Conservation (phyloP, 768 basidiomycete genomes). For the Rossbeevera mucosa region DNA sequence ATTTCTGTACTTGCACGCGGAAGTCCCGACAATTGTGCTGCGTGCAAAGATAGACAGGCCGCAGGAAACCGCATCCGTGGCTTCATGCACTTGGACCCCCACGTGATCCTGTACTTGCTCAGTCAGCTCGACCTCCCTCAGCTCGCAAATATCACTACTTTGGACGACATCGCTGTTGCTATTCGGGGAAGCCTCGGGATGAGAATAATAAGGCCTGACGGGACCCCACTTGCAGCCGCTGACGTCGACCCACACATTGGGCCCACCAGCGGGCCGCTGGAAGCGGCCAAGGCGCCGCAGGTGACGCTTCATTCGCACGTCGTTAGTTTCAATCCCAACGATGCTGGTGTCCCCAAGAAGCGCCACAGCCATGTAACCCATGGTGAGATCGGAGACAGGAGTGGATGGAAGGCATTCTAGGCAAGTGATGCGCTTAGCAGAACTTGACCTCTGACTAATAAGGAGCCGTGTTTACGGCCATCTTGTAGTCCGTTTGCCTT, state of each 20-base stretch:
- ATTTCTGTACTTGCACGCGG: conserved; percentile 11
- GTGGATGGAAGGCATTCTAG: conserved; percentile 4
- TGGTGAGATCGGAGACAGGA: neutral
- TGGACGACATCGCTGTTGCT: neutral
- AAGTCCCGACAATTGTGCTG: conserved; percentile 5
- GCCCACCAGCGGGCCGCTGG: neutral
- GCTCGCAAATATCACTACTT: conserved; percentile 1
- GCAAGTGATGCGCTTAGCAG: neutral
- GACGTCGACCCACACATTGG: neutral
- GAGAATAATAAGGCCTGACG: conserved; percentile 13
- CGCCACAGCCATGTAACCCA: neutral
- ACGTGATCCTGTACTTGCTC: conserved; percentile 10
- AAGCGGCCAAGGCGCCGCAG: conserved; percentile 6
- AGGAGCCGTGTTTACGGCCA: neutral
- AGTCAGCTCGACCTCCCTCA: neutral
- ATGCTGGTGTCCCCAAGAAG: neutral
- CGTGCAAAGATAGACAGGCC: conserved; percentile 10
- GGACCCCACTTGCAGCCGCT: conserved; percentile 3
- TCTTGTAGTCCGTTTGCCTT: neutral
- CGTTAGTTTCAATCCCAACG: neutral
- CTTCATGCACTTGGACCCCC: conserved; percentile 14
- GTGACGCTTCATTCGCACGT: conserved; percentile 14
- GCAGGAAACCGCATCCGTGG: conserved; percentile 14
- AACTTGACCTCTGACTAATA: neutral
- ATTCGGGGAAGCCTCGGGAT: conserved; percentile 10